A percentile compares a stretch with the other conserved stretches of the same genome.
phyloP scores from a whole-genome alignment of 345 rosid species.

The Populus pruinosa region DNA sequence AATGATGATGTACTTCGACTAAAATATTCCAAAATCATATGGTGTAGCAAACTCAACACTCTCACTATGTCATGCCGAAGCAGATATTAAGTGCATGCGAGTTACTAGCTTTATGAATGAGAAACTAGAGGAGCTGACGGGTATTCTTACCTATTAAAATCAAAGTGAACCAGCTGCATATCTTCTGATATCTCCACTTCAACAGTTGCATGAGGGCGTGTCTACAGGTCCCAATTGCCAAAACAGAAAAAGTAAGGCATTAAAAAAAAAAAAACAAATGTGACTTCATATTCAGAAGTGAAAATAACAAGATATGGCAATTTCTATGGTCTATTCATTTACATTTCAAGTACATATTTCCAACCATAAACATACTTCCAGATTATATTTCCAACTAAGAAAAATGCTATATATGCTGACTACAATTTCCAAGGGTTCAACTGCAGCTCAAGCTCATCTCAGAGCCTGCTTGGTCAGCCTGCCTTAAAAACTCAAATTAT shows the following conservation, averaged over 20 bases:
- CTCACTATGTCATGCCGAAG: background rate
- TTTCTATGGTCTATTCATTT: background rate
- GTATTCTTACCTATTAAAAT: slow-evolving; percentile 76
- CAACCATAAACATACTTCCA: background rate
- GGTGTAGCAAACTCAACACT: background rate
- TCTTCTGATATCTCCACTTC: slow-evolving; percentile 99
- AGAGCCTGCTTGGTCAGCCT: too few species aligned
- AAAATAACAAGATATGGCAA: too few species aligned
- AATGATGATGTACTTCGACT: background rate
- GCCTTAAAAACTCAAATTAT: background rate
- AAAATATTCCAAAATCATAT: background rate
- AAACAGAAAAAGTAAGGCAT: slow-evolving; percentile 6
- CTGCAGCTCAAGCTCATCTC: background rate
- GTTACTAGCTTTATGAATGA: background rate
- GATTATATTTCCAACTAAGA: background rate
- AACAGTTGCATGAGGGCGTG: slow-evolving; percentile 98
- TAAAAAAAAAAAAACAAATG: background rate
- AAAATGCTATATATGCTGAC: background rate
- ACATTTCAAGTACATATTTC: background rate
- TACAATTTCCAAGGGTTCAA: background rate
- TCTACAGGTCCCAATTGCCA: slow-evolving; percentile 40
- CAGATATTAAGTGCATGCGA: background rate
- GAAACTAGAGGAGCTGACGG: background rate
- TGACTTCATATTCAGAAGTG: background rate
- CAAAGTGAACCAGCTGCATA: slow-evolving; percentile 99